These are phyloP conservation scores for Coniochaeta sp. DNA, from an alignment of 2,329 filamentous ascomycete species.

Conservation along the genomic window DNA sequence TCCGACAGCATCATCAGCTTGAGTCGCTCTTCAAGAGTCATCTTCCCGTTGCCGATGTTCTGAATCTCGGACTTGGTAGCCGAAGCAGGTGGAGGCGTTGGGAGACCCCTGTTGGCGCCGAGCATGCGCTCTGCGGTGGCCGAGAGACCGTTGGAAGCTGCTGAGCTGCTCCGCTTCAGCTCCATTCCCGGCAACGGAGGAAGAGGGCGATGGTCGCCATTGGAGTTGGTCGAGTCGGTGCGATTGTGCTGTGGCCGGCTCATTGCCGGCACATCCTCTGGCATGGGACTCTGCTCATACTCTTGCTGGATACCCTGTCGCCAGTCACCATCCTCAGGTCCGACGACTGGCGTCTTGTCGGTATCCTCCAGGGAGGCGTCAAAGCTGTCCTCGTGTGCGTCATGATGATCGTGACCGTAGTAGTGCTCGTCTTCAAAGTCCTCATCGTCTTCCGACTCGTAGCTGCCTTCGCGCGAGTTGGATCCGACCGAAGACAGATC, in stretches of 20 bases:
- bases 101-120: slow-evolving; percentile 60
- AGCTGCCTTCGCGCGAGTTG: slow-evolving; percentile 87
- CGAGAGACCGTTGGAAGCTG: slow-evolving; percentile 57
- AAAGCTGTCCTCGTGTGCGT: slow-evolving; percentile 78
- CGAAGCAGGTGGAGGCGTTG: slow-evolving; percentile 63
- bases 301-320: slow-evolving; percentile 58
- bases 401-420: slow-evolving; percentile 47
- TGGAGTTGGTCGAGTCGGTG: slow-evolving; percentile 68
- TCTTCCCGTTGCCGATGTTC: slow-evolving; percentile 64
- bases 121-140: slow-evolving; percentile 67
- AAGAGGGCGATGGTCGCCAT: slow-evolving; percentile 74
- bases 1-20: slow-evolving; percentile 83
- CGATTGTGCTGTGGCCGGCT: slow-evolving; percentile 51
- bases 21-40: slow-evolving; percentile 80
- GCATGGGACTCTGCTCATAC: slow-evolving; percentile 65
- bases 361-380: slow-evolving; percentile 93
- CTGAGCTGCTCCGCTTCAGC: slow-evolving; percentile 33
- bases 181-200: slow-evolving; percentile 72
- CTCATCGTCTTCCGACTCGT: slow-evolving; percentile 74
- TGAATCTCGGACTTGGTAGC: slow-evolving; percentile 72
- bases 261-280: slow-evolving; percentile 39
- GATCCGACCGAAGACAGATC: slow-evolving; percentile 89
- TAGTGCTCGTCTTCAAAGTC: slow-evolving; percentile 50
- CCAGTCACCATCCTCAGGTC: slow-evolving; percentile 78
- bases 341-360: slow-evolving; percentile 95